Conservation (phyloP, 2,329 filamentous ascomycete genomes). For the Pseudocercospora fijiensis region DNA sequence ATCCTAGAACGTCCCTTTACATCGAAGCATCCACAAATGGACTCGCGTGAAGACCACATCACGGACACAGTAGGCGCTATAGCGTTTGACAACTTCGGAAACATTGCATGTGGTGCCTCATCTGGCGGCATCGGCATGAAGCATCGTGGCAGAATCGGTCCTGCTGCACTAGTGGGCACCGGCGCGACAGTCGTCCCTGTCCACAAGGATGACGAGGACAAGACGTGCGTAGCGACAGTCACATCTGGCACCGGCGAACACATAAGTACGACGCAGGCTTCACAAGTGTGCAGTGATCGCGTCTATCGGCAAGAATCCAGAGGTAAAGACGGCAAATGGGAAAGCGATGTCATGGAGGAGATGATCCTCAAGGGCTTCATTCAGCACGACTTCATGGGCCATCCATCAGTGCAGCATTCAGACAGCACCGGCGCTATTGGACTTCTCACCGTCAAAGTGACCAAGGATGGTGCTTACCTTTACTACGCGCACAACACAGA, state of each 20-base stretch:
- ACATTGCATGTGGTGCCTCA: conserved; percentile 91
- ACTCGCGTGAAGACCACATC: conserved; percentile 58
- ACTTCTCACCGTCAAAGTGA: conserved; percentile 86
- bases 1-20: not conserved
- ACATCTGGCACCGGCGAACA: conserved; percentile 96
- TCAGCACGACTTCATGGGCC: conserved; percentile 84
- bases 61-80: conserved; percentile 96
- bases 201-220: conserved; percentile 67
- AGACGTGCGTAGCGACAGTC: conserved; percentile 73
- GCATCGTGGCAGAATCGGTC: conserved; percentile 84
- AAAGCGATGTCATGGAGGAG: conserved; percentile 51
- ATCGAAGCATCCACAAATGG: not conserved
- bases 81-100: conserved; percentile 79
- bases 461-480: conserved; percentile 70
- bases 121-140: conserved; percentile 99
- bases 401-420: conserved; percentile 78
- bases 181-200: conserved; percentile 85
- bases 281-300: conserved; percentile 79
- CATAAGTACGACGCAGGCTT: conserved; percentile 93
- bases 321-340: conserved; percentile 58
- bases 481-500: conserved; percentile 98
- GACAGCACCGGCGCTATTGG: conserved; percentile 86
- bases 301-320: conserved; percentile 68
- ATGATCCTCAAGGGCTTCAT: conserved; percentile 77
- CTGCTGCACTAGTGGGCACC: conserved; percentile 87